Percentiles rank a stretch among this genome's conserved stretches.
Evolutionary conservation across 768 basidiomycete genomes (phyloP).

Genomic region (Naganishia onofrii): DNA sequence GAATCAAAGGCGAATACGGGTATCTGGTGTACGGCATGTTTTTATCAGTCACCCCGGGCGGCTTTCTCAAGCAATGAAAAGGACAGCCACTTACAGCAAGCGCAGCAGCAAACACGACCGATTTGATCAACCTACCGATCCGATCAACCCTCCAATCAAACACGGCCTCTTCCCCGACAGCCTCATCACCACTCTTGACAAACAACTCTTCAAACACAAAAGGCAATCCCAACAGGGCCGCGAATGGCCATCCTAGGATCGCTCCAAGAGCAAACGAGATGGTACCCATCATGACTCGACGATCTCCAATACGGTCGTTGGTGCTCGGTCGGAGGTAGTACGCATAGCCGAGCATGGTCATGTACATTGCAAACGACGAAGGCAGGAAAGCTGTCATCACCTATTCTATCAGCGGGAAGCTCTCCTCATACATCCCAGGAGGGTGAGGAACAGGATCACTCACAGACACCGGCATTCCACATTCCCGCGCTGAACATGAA

Average conservation of each 20-base stretch:
- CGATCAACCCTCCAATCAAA: conserved; percentile 33
- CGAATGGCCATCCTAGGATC: conserved; percentile 94
- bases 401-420: not conserved
- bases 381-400: conserved; percentile 74
- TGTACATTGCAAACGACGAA: conserved; percentile 92
- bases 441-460: conserved; percentile 36
- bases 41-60: not conserved
- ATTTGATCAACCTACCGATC: conserved; percentile 38
- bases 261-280: conserved; percentile 73
- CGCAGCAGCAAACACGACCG: conserved; percentile 34
- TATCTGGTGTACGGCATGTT: conserved; percentile 62
- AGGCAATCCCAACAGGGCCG: conserved; percentile 79
- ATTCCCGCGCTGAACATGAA: conserved; percentile 82
- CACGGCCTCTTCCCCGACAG: conserved; percentile 35
- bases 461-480: conserved; percentile 87
- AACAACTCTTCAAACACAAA: conserved; percentile 89
- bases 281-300: conserved; percentile 64
- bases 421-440: too few relatives aligned
- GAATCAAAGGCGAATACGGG: conserved; percentile 82
- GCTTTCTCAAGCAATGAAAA: conserved; percentile 17
- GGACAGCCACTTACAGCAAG: conserved; percentile 56
- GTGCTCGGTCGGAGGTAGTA: conserved; percentile 55
- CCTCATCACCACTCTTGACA: conserved; percentile 64
- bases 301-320: conserved; percentile 58
- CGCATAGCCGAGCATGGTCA: conserved; percentile 72